Conservation (phyloP, 1,284 basidiomycete species). For the Dichomitus squalens region DNA sequence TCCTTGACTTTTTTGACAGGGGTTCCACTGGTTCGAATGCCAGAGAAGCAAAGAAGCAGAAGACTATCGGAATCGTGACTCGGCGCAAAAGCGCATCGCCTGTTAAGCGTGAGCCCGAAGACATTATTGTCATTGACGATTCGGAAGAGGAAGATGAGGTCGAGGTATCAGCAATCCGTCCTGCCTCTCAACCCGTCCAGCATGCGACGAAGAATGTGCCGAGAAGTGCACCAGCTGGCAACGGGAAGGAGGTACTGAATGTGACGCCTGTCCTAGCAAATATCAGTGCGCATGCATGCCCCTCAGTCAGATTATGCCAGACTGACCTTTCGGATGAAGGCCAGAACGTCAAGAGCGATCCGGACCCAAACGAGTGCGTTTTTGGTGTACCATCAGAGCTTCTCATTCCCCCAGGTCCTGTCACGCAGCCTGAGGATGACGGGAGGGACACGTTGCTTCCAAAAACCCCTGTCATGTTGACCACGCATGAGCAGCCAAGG, state of each 20-base stretch:
- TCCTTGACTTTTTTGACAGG: conserved; percentile 54
- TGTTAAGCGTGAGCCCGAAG: conserved; percentile 26
- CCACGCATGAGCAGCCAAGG: neutral
- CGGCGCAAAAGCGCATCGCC: neutral
- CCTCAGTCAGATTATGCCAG: neutral
- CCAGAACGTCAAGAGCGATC: conserved; percentile 8
- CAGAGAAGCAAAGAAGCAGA: conserved; percentile 15
- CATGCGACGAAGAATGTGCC: neutral
- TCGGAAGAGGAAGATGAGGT: conserved; percentile 43
- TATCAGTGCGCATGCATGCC: conserved; percentile 10
- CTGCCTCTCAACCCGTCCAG: neutral
- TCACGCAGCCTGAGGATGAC: neutral
- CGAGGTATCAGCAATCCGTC: neutral
- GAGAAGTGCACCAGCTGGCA: neutral
- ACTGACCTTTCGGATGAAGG: conserved; percentile 7
- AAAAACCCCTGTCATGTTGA: conserved; percentile 12
- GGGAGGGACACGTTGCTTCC: conserved; percentile 6
- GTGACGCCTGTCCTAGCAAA: neutral
- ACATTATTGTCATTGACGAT: conserved; percentile 61
- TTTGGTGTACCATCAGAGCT: neutral
- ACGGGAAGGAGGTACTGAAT: neutral
- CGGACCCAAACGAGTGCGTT: neutral
- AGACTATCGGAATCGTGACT: neutral
- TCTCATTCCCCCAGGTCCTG: neutral
- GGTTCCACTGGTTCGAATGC: conserved; percentile 3